Evolutionary conservation across 2,329 filamentous ascomycete species (phyloP).

Genomic region (Fusarium sp.): DNA sequence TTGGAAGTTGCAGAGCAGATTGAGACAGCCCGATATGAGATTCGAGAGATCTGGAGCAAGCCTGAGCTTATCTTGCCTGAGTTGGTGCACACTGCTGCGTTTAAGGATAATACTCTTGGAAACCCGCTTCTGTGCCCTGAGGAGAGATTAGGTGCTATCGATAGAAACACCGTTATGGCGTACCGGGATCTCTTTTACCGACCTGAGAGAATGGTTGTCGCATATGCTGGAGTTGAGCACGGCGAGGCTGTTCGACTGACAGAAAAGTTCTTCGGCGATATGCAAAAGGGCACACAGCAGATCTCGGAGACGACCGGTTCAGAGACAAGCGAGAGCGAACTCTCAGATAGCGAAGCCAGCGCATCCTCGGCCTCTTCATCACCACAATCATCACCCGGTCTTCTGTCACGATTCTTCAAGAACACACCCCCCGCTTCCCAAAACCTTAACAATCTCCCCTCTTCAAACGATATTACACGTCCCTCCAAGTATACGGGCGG

Average conservation of each 20-base stretch:
- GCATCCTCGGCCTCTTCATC: slow-evolving; percentile 49
- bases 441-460: slow-evolving; percentile 63
- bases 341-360: slow-evolving; percentile 52
- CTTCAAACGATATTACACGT: slow-evolving; percentile 67
- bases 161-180: slow-evolving; percentile 76
- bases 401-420: slow-evolving; percentile 88
- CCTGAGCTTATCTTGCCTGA: slow-evolving; percentile 96
- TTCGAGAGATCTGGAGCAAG: slow-evolving; percentile 97
- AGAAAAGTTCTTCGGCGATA: slow-evolving; percentile 90
- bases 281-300: slow-evolving; percentile 66
- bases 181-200: slow-evolving; percentile 88
- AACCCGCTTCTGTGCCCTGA: slow-evolving; percentile 92
- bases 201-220: slow-evolving; percentile 92
- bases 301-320: slow-evolving; percentile 66
- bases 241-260: slow-evolving; percentile 80
- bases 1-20: slow-evolving; percentile 89
- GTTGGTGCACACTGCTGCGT: slow-evolving; percentile 93
- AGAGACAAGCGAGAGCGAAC: slow-evolving; percentile 63
- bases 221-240: slow-evolving; percentile 93
- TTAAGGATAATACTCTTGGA: slow-evolving; percentile 94
- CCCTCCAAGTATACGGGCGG: slow-evolving; percentile 92
- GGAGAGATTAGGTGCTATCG: slow-evolving; percentile 81
- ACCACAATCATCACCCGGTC: slow-evolving; percentile 66
- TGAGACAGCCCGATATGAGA: slow-evolving; percentile 93
- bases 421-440: slow-evolving; percentile 76